Percentiles rank a stretch among this genome's conserved stretches.
Evolutionary conservation across 2,329 filamentous ascomycete genomes (phyloP).

Genomic region (Phoma sp.): DNA sequence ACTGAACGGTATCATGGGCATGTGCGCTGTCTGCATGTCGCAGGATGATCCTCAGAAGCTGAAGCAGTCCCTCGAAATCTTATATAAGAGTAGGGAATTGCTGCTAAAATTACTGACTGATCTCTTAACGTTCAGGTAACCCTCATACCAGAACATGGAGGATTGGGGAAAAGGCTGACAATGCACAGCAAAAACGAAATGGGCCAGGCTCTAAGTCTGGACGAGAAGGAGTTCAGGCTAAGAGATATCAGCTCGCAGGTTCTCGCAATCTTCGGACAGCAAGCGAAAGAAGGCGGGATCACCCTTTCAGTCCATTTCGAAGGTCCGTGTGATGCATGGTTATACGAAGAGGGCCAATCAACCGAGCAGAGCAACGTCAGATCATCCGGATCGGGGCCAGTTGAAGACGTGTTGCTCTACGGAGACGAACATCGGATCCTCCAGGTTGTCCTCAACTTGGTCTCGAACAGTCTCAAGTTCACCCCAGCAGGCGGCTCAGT

Average conservation of each 20-base stretch:
- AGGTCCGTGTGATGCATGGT: constrained; percentile 53
- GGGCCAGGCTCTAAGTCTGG: constrained; percentile 79
- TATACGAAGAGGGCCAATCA: constrained; percentile 48
- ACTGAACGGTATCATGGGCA: constrained; percentile 92
- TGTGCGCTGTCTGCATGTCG: constrained; percentile 92
- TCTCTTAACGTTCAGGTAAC: constrained; percentile 87
- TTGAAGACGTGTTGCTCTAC: constrained; percentile 88
- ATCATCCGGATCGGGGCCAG: constrained; percentile 69
- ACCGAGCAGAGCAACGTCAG: constrained; percentile 64
- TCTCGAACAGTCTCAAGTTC: constrained; percentile 92
- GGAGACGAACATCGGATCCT: constrained; percentile 92
- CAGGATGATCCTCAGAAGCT: constrained; percentile 81
- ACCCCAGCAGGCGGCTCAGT: constrained; percentile 80
- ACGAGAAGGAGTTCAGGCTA: constrained; percentile 84
- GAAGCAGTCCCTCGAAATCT: constrained; percentile 82
- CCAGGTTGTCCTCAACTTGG: constrained; percentile 92
- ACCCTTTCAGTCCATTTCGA: constrained; percentile 76
- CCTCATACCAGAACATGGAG: too few relatives aligned
- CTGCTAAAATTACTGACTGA: constrained; percentile 87
- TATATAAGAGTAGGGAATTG: constrained; percentile 88
- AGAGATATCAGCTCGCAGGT: constrained; percentile 86
- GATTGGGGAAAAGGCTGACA: too few relatives aligned
- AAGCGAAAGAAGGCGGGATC: constrained; percentile 81
- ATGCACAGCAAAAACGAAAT: constrained; percentile 97
- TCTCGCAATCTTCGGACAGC: constrained; percentile 88